phyloP scores from a whole-genome alignment of 2,329 filamentous ascomycete species.

The Fusarium floridanum region DNA sequence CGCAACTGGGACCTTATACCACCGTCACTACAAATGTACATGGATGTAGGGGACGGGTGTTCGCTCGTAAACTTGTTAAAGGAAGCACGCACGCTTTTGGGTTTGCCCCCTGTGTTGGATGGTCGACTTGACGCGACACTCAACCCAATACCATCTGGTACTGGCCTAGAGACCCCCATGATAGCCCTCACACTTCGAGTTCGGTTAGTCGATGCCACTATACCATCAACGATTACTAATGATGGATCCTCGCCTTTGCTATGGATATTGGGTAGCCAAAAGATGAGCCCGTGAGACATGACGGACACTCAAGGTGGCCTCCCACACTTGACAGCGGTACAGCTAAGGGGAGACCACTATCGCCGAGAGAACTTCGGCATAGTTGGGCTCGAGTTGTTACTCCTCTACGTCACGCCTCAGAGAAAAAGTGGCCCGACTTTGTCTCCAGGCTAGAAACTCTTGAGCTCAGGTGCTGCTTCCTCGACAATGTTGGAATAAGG shows the following conservation, averaged over 20 bases:
- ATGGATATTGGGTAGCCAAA: conserved; percentile 4
- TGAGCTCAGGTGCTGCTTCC: neutral
- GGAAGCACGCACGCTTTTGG: neutral
- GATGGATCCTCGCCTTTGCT: accelerated
- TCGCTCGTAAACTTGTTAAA: neutral
- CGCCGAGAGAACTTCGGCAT: accelerated
- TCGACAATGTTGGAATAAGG: neutral
- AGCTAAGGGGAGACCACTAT: neutral
- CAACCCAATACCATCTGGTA: neutral
- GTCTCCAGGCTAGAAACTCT: neutral
- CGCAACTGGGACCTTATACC: neutral
- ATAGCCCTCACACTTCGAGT: conserved; percentile 7
- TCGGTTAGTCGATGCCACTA: conserved; percentile 7
- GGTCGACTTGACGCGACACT: neutral
- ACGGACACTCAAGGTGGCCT: neutral
- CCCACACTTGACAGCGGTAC: conserved; percentile 12
- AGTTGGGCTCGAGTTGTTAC: neutral
- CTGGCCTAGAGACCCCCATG: neutral
- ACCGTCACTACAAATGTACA: neutral
- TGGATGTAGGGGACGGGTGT: neutral
- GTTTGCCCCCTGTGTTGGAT: neutral
- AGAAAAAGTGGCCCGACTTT: neutral
- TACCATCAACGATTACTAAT: neutral
- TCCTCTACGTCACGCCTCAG: neutral
- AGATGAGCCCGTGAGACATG: neutral